phyloP scores from a whole-genome alignment of 169 alveolate species.

The Cryptosporidium sp. region DNA sequence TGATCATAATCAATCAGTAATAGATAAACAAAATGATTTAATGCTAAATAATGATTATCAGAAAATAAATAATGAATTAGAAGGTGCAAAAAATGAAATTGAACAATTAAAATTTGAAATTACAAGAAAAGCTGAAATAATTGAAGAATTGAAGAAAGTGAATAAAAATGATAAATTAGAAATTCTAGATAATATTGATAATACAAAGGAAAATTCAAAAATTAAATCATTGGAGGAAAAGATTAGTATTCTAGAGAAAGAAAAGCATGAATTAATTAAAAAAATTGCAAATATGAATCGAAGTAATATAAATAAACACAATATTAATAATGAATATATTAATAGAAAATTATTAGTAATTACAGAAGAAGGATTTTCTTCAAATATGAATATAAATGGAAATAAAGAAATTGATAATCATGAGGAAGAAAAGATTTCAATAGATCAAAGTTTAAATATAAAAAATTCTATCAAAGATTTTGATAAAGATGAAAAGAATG shows the following conservation, averaged over 20 bases:
- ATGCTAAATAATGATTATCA: neutral
- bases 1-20: neutral
- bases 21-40: neutral
- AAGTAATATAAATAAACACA: neutral
- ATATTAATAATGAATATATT: neutral
- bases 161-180: constrained; percentile 20
- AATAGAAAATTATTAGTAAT: neutral
- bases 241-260: constrained; percentile 3
- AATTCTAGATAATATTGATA: constrained; percentile 12
- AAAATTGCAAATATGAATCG: constrained; percentile 46
- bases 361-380: neutral
- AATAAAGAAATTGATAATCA: neutral
- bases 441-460: neutral
- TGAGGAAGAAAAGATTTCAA: neutral
- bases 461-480: neutral
- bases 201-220: constrained; percentile 8
- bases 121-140: constrained; percentile 30
- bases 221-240: neutral
- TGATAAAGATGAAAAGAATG: neutral
- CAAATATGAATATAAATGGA: neutral
- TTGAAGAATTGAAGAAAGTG: constrained; percentile 27
- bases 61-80: constrained; percentile 28
- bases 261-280: constrained; percentile 32
- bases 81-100: constrained; percentile 56
- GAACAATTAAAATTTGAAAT: constrained; percentile 43